Percentiles rank a stretch among this genome's conserved stretches.
These are phyloP conservation scores for Suillus sp. DNA, from an alignment of 768 basidiomycete species.

Conservation along the genomic window DNA sequence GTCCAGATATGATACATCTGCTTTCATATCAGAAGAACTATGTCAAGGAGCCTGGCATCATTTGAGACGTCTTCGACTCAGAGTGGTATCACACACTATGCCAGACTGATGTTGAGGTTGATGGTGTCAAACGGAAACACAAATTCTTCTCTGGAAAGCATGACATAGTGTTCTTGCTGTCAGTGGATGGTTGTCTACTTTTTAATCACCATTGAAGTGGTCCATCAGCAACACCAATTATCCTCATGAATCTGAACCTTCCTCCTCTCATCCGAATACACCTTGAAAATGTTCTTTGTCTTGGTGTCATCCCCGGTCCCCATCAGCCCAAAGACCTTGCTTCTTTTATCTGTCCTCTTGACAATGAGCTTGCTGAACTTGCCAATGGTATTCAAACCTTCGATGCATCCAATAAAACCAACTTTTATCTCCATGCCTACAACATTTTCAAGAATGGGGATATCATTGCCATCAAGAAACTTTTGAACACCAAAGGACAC, in stretches of 20 bases:
- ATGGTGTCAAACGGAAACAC: conserved; percentile 25
- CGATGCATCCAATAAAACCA: conserved; percentile 6
- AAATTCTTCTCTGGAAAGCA: conserved; percentile 38
- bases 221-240: conserved; percentile 41
- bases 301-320: conserved; percentile 35
- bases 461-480: conserved; percentile 34
- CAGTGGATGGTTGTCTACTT: conserved; percentile 43
- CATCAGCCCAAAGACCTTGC: conserved; percentile 35
- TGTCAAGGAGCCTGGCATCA: background rate
- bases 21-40: conserved; percentile 28
- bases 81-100: conserved; percentile 33
- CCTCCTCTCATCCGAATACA: conserved; percentile 33
- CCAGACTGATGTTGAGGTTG: conserved; percentile 27
- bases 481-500: conserved; percentile 38
- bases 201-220: conserved; percentile 33
- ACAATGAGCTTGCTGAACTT: conserved; percentile 17
- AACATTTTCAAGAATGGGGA: conserved; percentile 34
- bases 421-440: conserved; percentile 23
- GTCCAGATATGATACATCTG: conserved; percentile 20
- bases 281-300: conserved; percentile 31
- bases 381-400: conserved; percentile 17
- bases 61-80: conserved; percentile 34
- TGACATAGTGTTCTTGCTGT: conserved; percentile 42
- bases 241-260: conserved; percentile 45
- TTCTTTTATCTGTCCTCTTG: conserved; percentile 34